These are phyloP conservation scores for Ramalina intermedia DNA, from an alignment of 495 filamentous ascomycete species.

Conservation along the genomic window DNA sequence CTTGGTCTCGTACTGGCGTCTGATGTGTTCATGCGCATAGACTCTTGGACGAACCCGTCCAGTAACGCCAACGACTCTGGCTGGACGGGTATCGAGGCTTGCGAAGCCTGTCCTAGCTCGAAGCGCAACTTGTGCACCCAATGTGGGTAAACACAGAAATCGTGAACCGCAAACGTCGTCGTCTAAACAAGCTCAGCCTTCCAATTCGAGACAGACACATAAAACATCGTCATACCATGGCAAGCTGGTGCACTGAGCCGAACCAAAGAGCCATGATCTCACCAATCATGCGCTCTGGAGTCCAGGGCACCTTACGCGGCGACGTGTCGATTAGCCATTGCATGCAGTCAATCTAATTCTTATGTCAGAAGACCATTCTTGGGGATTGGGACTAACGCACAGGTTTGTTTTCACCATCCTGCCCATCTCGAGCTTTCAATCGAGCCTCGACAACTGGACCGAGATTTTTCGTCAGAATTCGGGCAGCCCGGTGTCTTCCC, in stretches of 20 bases:
- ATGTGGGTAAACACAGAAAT: constrained; percentile 21
- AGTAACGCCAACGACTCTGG: not conserved
- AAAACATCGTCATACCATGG: constrained; percentile 1
- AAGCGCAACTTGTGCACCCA: constrained; percentile 15
- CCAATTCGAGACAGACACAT: not conserved
- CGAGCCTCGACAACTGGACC: not conserved
- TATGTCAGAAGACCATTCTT: not conserved
- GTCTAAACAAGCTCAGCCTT: constrained; percentile 11
- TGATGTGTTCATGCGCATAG: not conserved
- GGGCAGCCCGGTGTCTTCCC: not conserved
- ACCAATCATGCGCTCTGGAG: constrained; percentile 11
- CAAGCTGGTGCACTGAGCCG: constrained; percentile 9
- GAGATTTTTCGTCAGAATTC: not conserved
- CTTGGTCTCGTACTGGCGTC: too few species aligned
- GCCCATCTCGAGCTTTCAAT: not conserved
- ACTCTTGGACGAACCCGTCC: not conserved
- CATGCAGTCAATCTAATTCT: constrained; percentile 16
- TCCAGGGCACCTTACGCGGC: constrained; percentile 10
- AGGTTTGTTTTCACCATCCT: not conserved
- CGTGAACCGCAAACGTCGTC: constrained; percentile 17
- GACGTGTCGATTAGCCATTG: constrained; percentile 25
- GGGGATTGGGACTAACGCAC: not conserved
- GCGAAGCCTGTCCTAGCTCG: not conserved
- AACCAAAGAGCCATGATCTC: constrained; percentile 19
- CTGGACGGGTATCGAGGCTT: too few species aligned